A percentile compares a stretch with the other conserved stretches of the same genome.
Evolutionary conservation across 139 green algal genomes (phyloP).

Genomic region (Pleodorina starrii): DNA sequence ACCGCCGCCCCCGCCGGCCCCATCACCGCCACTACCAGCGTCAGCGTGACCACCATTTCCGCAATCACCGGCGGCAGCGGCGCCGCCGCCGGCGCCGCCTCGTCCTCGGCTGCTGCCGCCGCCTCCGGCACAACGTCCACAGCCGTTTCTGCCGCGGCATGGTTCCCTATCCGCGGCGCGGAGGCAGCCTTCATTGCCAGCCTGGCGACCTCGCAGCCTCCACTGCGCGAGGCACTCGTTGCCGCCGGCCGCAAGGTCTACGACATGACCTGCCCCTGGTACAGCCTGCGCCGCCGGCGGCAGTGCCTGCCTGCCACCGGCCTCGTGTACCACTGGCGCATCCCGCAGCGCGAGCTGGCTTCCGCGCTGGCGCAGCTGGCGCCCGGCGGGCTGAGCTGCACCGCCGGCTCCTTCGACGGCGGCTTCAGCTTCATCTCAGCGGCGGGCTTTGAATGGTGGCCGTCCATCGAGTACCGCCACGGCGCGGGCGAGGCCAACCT

Average conservation of each 20-base stretch:
- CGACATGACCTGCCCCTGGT: background rate
- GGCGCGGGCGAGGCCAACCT: background rate
- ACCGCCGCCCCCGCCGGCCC: background rate
- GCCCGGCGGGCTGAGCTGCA: background rate
- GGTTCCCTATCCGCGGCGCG: background rate
- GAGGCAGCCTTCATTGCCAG: conserved; percentile 16
- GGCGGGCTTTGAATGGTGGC: background rate
- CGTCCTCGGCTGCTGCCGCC: background rate
- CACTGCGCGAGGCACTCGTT: background rate
- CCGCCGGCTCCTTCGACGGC: background rate
- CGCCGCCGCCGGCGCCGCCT: background rate
- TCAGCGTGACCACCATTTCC: background rate
- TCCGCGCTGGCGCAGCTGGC: background rate
- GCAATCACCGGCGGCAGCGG: background rate
- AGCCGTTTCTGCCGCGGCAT: background rate
- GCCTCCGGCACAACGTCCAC: background rate
- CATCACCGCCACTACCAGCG: background rate
- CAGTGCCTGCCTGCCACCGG: background rate
- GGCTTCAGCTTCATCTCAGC: background rate
- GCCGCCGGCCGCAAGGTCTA: background rate
- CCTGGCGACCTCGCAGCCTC: background rate
- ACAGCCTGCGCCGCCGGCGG: background rate
- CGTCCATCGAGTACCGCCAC: background rate
- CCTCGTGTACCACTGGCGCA: background rate
- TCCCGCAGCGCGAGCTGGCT: background rate